A percentile compares a stretch with the other conserved stretches of the same genome.
Evolutionary conservation across 129 eudicot species (phyloP).

Genomic region (Lactuca sativa): DNA sequence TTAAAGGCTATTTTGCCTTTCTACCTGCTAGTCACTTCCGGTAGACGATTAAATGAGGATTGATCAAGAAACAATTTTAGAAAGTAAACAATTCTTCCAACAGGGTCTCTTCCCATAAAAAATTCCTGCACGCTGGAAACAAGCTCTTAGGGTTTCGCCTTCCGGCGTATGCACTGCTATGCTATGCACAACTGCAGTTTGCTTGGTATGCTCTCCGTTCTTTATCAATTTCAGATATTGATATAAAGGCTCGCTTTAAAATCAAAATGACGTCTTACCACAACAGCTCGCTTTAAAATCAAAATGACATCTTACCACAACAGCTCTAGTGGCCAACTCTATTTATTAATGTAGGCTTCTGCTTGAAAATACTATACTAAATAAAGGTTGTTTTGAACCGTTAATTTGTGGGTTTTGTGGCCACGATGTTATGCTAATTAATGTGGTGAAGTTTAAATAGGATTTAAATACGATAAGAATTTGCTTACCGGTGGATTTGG

Average conservation of each 20-base stretch:
- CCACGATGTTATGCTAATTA: too few species aligned
- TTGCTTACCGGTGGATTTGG: too few species aligned
- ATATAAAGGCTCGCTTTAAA: not conserved
- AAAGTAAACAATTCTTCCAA: conserved; percentile 15
- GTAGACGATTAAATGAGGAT: not conserved
- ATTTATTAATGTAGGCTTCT: too few species aligned
- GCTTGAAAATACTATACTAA: too few species aligned
- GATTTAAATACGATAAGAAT: too few species aligned
- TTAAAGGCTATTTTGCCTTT: not conserved
- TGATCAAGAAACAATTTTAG: conserved; percentile 26
- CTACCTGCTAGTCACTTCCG: not conserved
- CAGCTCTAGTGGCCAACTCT: too few species aligned
- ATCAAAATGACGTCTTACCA: too few species aligned
- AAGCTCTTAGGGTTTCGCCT: conserved; percentile 9
- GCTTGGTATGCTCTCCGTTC: conserved; percentile 49
- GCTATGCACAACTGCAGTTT: conserved; percentile 47
- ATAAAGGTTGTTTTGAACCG: too few species aligned
- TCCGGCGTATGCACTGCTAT: conserved; percentile 39
- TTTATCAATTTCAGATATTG: conserved; percentile 25
- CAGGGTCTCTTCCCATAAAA: conserved; percentile 24
- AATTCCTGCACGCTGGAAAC: conserved; percentile 25
- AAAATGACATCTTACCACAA: too few species aligned
- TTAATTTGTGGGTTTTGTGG: not conserved
- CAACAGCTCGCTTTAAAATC: too few species aligned
- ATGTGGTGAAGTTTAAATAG: too few species aligned